These are phyloP conservation scores for Gossypium thurberi DNA, from an alignment of 345 rosid genomes.

Conservation along the genomic window DNA sequence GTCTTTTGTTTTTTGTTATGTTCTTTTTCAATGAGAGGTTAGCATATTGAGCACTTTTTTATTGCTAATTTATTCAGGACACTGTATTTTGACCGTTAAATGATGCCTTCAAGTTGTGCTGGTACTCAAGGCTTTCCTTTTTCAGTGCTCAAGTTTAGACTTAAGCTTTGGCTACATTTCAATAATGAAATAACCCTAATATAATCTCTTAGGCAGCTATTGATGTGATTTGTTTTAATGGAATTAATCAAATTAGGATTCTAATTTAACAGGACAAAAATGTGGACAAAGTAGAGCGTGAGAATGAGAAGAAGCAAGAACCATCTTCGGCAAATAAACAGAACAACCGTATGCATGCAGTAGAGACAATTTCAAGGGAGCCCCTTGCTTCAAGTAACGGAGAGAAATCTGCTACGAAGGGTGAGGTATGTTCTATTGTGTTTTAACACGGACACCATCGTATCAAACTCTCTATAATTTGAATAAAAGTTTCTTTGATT, in stretches of 20 bases:
- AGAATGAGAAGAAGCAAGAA: constrained; percentile 30
- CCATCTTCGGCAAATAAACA: constrained; percentile 26
- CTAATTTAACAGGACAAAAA: constrained; percentile 28
- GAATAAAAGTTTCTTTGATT: background rate
- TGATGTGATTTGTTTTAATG: background rate
- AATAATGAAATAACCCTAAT: too few species aligned
- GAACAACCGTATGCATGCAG: constrained; percentile 32
- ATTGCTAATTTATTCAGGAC: too few species aligned
- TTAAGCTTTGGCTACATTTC: too few species aligned
- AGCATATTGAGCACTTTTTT: too few species aligned
- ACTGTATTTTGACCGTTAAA: too few species aligned
- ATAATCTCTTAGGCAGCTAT: background rate
- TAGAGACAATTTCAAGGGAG: constrained; percentile 10
- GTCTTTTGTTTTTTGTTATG: too few species aligned
- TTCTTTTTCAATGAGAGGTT: too few species aligned
- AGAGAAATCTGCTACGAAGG: constrained; percentile 53
- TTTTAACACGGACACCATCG: background rate
- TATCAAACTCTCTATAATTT: background rate
- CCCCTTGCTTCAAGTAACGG: constrained; percentile 25
- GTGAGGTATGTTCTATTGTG: constrained; percentile 48
- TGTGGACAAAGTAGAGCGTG: constrained; percentile 30
- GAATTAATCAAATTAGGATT: background rate
- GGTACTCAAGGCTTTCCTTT: too few species aligned
- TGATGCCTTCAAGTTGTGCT: too few species aligned
- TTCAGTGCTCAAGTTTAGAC: too few species aligned